Conservation (phyloP, 495 filamentous ascomycete genomes). For the Lineolata rhizophorae region DNA sequence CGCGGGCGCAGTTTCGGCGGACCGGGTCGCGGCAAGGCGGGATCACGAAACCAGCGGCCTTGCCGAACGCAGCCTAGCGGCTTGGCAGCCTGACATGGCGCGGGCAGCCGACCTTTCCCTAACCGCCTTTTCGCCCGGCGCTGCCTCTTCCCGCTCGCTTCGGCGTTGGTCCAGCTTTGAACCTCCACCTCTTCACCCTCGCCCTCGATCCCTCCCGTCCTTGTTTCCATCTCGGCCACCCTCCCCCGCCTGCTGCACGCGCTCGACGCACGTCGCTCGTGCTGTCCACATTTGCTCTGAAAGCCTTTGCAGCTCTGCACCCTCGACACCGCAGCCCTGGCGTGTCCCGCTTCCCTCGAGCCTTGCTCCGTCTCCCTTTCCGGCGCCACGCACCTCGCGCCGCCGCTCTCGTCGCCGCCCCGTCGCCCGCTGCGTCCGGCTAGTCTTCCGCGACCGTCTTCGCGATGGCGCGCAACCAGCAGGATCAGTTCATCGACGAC, state of each 20-base stretch:
- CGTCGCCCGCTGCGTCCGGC: constrained; percentile 1
- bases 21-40: too few relatives aligned
- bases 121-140: too few relatives aligned
- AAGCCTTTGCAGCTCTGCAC: not conserved
- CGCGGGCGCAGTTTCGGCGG: too few relatives aligned
- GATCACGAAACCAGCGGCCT: too few relatives aligned
- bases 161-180: not conserved
- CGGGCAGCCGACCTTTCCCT: too few relatives aligned
- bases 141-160: not conserved
- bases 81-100: too few relatives aligned
- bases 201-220: not conserved
- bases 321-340: not conserved
- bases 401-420: constrained; percentile 1
- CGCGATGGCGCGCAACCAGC: constrained; percentile 45
- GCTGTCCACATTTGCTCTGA: too few relatives aligned
- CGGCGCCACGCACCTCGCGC: constrained; percentile 3
- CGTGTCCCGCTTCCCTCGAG: not conserved
- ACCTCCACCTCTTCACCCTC: not conserved
- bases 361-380: not conserved
- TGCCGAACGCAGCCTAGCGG: too few relatives aligned
- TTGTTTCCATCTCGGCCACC: not conserved
- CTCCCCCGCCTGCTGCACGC: not conserved
- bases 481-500: constrained; percentile 94
- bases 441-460: constrained; percentile 5
- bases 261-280: too few relatives aligned